Conservation (phyloP, 2,329 filamentous ascomycete genomes). For the Ophiostoma triangulosporum region DNA sequence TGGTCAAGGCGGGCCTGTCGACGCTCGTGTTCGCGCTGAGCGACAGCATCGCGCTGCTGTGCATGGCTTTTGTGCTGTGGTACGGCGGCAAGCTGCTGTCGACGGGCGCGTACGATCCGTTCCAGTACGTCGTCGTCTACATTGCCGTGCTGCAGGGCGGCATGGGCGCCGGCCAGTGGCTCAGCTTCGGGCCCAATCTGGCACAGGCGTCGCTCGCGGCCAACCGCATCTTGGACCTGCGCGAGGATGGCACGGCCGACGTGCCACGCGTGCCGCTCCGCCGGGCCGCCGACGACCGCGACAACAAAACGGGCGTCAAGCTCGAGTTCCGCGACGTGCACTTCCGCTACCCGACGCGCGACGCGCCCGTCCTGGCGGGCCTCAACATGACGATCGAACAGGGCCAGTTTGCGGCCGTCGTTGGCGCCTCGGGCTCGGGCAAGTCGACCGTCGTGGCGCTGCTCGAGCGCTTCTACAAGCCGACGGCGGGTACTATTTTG, state of each 20-base stretch:
- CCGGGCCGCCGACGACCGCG: conserved; percentile 14
- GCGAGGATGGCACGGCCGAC: conserved; percentile 14
- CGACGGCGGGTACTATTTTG: conserved; percentile 34
- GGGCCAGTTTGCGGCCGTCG: conserved; percentile 21
- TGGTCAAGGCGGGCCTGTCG: conserved; percentile 45
- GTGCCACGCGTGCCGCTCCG: conserved; percentile 16
- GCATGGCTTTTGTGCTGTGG: conserved; percentile 47
- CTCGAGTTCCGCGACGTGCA: conserved; percentile 57
- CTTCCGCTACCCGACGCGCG: conserved; percentile 57
- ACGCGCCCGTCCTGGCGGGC: conserved; percentile 54
- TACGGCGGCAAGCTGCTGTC: not conserved
- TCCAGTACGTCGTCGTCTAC: conserved; percentile 23
- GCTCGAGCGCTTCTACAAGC: conserved; percentile 23
- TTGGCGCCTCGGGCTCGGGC: conserved; percentile 21
- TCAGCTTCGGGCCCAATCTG: conserved; percentile 21
- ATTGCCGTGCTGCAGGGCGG: conserved; percentile 22
- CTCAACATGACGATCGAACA: conserved; percentile 33
- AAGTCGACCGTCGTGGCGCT: conserved; percentile 35
- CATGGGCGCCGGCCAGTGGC: conserved; percentile 21
- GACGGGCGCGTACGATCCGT: not conserved
- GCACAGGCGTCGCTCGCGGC: conserved; percentile 21
- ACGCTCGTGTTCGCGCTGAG: conserved; percentile 56
- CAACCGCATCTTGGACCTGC: conserved; percentile 20
- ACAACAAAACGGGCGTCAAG: conserved; percentile 21
- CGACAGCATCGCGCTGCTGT: conserved; percentile 50